Evolutionary conservation across 352 stramenopile species (phyloP).

Genomic region (Pythium biforme): DNA sequence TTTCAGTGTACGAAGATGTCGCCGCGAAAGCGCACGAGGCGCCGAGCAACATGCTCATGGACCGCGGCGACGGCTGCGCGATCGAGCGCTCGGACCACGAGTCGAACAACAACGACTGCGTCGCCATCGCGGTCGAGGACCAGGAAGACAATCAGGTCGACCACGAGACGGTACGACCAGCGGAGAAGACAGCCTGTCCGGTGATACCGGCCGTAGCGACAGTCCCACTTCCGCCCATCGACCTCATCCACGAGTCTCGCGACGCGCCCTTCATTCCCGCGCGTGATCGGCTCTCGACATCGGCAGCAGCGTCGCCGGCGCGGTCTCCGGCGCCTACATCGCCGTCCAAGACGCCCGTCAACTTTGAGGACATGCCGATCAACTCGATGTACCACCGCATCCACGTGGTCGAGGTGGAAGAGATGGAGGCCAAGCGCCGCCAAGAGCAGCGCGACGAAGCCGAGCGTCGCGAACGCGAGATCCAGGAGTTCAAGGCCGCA

Average conservation of each 20-base stretch:
- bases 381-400: slow-evolving; percentile 76
- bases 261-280: neutral
- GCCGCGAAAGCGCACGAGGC: neutral
- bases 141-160: slow-evolving; percentile 15
- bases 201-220: neutral
- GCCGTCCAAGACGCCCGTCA: slow-evolving; percentile 20
- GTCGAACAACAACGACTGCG: slow-evolving; percentile 3
- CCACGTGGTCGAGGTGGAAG: slow-evolving; percentile 49
- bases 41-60: slow-evolving; percentile 37
- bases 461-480: slow-evolving; percentile 49
- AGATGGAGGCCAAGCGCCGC: slow-evolving; percentile 42
- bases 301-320: neutral
- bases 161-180: slow-evolving; percentile 14
- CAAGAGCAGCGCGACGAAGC: slow-evolving; percentile 47
- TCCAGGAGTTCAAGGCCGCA: slow-evolving; percentile 60
- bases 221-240: neutral
- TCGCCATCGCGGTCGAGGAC: neutral
- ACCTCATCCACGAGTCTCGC: neutral
- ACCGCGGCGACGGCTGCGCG: slow-evolving; percentile 28
- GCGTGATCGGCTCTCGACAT: neutral
- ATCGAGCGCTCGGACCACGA: slow-evolving; percentile 39
- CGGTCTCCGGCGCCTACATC: slow-evolving; percentile 6
- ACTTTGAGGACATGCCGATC: slow-evolving; percentile 66
- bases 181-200: slow-evolving; percentile 1
- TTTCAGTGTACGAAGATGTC: neutral